A percentile compares a stretch with the other conserved stretches of the same genome.
phyloP scores from a whole-genome alignment of 2,329 filamentous ascomycete genomes.

The Sphaerulina populicola region DNA sequence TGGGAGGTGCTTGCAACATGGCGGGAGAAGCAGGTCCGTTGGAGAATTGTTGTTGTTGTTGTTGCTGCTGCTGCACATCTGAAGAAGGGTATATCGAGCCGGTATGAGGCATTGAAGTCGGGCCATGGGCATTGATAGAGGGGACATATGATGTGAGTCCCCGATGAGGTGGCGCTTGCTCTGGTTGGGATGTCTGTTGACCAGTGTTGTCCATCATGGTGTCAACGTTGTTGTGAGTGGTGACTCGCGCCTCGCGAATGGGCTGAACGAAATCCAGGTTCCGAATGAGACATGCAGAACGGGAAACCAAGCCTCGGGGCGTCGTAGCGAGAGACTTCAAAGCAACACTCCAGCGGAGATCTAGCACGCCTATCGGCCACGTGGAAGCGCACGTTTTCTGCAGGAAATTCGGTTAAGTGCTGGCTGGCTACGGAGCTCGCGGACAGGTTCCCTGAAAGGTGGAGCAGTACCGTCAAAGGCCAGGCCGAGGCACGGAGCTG shows the following conservation, averaged over 20 bases:
- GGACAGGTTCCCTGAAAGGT: background rate
- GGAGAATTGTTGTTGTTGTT: slow-evolving; percentile 5
- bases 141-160: slow-evolving; percentile 8
- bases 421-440: background rate
- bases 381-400: background rate
- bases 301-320: background rate
- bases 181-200: slow-evolving; percentile 3
- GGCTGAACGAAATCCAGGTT: background rate
- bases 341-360: background rate
- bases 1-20: slow-evolving; percentile 19
- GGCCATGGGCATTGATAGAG: slow-evolving; percentile 3
- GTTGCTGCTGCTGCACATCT: slow-evolving; percentile 5
- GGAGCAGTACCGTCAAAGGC: background rate
- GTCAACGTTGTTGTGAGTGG: background rate
- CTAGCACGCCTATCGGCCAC: slow-evolving; percentile 1
- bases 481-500: background rate
- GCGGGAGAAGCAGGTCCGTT: slow-evolving; percentile 17
- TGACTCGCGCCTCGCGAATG: background rate
- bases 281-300: slow-evolving; percentile 11
- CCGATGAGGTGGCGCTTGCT: background rate
- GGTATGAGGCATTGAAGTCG: slow-evolving; percentile 4
- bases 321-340: background rate
- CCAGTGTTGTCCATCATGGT: slow-evolving; percentile 10
- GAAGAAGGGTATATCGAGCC: background rate
- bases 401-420: background rate